phyloP scores from a whole-genome alignment of 2,329 filamentous ascomycete species.

The Alternaria angustiovoidea region DNA sequence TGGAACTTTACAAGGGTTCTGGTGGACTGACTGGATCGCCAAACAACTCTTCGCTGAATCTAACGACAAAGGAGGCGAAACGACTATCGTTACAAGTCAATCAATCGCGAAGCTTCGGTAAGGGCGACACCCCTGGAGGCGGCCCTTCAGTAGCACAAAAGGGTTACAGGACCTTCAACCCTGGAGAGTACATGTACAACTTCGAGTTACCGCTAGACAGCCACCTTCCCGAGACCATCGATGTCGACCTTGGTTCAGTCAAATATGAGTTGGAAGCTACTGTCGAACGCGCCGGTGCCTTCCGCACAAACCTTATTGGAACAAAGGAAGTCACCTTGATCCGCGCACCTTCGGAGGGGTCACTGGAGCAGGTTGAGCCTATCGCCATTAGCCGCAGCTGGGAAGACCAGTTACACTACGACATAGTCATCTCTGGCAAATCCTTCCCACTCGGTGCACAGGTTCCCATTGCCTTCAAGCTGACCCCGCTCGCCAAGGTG shows the following conservation, averaged over 20 bases:
- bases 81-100: conserved; percentile 80
- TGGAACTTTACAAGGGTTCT: conserved; percentile 62
- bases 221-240: conserved; percentile 81
- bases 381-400: conserved; percentile 93
- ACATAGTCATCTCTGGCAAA: conserved; percentile 95
- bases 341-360: conserved; percentile 84
- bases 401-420: conserved; percentile 95
- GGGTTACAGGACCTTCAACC: conserved; percentile 85
- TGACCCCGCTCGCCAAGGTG: conserved; percentile 91
- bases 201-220: conserved; percentile 87
- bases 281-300: conserved; percentile 86
- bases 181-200: conserved; percentile 75
- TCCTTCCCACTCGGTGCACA: conserved; percentile 88
- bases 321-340: conserved; percentile 84
- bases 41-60: conserved; percentile 55
- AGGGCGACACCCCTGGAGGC: conserved; percentile 70
- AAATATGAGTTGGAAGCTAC: conserved; percentile 87
- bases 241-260: conserved; percentile 84
- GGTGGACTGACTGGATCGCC: conserved; percentile 55
- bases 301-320: conserved; percentile 86
- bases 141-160: conserved; percentile 71
- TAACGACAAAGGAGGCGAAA: conserved; percentile 64
- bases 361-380: conserved; percentile 87
- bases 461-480: conserved; percentile 92
- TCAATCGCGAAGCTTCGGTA: conserved; percentile 84